A percentile compares a stretch with the other conserved stretches of the same genome.
Evolutionary conservation across 2,329 filamentous ascomycete species (phyloP).

Genomic region (Fusarium sp.): DNA sequence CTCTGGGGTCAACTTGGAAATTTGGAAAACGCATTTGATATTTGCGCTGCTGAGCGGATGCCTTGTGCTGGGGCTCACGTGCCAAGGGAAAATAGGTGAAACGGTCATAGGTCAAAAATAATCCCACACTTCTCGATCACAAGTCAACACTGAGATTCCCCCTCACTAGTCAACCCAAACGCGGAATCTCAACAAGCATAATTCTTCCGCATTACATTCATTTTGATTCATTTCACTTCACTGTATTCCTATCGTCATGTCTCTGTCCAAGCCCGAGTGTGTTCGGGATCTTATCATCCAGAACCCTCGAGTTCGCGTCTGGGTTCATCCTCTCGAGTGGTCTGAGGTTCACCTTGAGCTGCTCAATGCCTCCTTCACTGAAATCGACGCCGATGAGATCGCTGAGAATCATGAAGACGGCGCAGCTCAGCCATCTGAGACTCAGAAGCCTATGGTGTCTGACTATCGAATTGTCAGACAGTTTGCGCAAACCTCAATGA

Average conservation of each 20-base stretch:
- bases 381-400: rapidly evolving
- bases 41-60: not conserved
- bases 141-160: not conserved
- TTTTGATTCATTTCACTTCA: not conserved
- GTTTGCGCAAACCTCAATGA: conserved; percentile 38
- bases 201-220: not conserved
- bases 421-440: not conserved
- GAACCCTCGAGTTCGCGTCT: conserved; percentile 42
- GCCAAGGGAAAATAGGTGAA: conserved; percentile 6
- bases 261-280: conserved; percentile 4
- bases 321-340: conserved; percentile 44
- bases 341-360: conserved; percentile 35
- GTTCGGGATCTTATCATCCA: conserved; percentile 39
- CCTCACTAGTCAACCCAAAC: not conserved
- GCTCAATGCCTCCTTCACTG: conserved; percentile 27
- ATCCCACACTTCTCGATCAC: not conserved
- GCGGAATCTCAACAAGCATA: not conserved
- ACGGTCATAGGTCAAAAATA: conserved; percentile 4
- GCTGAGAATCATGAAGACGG: not conserved
- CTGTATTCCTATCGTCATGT: not conserved
- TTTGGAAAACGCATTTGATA: not conserved
- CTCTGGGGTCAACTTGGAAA: not conserved
- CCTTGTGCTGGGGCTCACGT: conserved; percentile 17
- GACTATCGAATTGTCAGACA: conserved; percentile 33
- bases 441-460: conserved; percentile 17